Evolutionary conservation across 192 early-diverging fungal species (phyloP).

Genomic region (Entomortierella lignicola): DNA sequence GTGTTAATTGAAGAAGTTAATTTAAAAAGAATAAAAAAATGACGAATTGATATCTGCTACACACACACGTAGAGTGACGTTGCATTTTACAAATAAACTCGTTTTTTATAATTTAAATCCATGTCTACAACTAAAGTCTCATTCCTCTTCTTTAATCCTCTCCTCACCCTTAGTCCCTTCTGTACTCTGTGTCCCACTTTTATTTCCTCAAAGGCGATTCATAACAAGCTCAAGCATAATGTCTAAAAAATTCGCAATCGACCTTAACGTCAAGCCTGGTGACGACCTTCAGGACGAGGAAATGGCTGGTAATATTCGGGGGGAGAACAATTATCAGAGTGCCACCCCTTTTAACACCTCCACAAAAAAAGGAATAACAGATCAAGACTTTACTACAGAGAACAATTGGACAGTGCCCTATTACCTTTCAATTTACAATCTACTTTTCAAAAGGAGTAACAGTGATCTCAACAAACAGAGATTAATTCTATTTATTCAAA

Average conservation of each 20-base stretch:
- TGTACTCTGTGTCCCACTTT: not conserved
- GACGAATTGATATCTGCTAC: no score
- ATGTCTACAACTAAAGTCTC: no score
- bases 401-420: no score
- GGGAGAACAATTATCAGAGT: no score
- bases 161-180: not conserved
- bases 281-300: constrained; percentile 52
- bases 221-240: constrained; percentile 13
- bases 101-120: not conserved
- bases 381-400: no score
- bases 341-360: no score
- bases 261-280: constrained; percentile 45
- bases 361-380: no score
- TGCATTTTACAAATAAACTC: no score
- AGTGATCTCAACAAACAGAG: no score
- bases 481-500: no score
- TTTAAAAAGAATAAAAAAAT: not conserved
- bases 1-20: not conserved
- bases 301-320: constrained; percentile 51
- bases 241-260: constrained; percentile 49
- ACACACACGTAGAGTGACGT: not conserved
- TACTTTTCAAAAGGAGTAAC: no score
- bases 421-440: no score
- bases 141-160: not conserved
- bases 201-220: not conserved